Conservation (phyloP, 1,139 yeast species). For the Blastobotrys elegans region DNA sequence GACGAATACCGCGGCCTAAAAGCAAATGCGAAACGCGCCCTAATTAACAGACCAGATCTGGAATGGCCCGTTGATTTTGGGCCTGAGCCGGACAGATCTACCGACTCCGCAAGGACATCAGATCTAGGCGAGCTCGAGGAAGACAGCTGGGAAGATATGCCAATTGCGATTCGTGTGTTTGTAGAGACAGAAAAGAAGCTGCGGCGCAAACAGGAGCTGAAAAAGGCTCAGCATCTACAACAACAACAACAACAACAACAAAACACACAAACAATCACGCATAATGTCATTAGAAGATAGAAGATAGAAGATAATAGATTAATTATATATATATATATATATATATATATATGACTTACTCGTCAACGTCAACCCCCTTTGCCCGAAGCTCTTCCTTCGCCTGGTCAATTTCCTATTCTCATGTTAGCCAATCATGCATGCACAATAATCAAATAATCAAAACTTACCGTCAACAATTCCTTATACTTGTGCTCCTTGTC, state of each 20-base stretch:
- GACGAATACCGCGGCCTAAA: conserved; percentile 71
- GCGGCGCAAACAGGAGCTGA: conserved; percentile 41
- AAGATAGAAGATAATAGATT: too few species aligned
- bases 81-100: conserved; percentile 52
- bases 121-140: conserved; percentile 29
- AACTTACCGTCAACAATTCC: conserved; percentile 47
- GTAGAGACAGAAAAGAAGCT: conserved; percentile 73
- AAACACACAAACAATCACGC: too few species aligned
- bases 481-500: conserved; percentile 67
- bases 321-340: too few species aligned
- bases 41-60: conserved; percentile 33
- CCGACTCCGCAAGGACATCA: conserved; percentile 3
- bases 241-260: too few species aligned
- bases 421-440: conserved; percentile 3
- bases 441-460: background rate
- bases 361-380: conserved; percentile 46
- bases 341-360: background rate
- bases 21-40: conserved; percentile 52
- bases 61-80: conserved; percentile 83
- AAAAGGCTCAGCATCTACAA: too few species aligned
- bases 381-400: conserved; percentile 57
- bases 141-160: conserved; percentile 64
- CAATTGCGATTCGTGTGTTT: conserved; percentile 72
- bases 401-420: conserved; percentile 51
- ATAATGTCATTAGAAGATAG: too few species aligned